Evolutionary conservation across 805 yeast genomes (phyloP), one percentile per base, ranked within the genome.

Genomic region (Candida insectorum): DNA sequence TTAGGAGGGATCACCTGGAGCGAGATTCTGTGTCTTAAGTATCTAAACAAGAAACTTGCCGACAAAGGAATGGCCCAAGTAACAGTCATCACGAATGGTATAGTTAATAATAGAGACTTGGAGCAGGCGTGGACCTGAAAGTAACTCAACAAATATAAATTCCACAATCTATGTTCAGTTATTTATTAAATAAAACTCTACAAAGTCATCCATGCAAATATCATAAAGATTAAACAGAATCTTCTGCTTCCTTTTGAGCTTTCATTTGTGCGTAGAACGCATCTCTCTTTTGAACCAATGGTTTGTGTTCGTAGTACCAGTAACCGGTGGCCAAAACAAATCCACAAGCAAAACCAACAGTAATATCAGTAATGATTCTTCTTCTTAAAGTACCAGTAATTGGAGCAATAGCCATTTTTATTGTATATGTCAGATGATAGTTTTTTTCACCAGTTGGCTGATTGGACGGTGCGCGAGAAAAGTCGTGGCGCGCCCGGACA

Each of bases 261-360:
- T 88, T 91, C 60, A 84, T 68, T 51, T 79, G 71, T 43, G 81
- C 78, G 67, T 89, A 89, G 77, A 78, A 87, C 38, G 76, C 79
- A 62, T 89, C 97, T 76, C 96, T 85, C 54, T 68, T 73, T 47
- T 72, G 73, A 37, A 85, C 83, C 41, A 71, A 49, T 23, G 79
- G 75, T 71, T 75, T 80, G 82, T 89, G 97, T 51, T 66, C 85
- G 75, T 79, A 78, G 86, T 95, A 83, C 93, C 91, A 88, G 65
- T 72, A 75, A 45, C 73, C 68, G 41, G 81, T 88, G 54, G 79
- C 74, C 49, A 64, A 47, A 24, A 60, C 75, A 39, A 75, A 64
- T 37, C 91, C 91, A 44, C 55, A 51, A 35, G 51, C 74, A 64
- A 77, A 73, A 41, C 93, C 95, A 45, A 81, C 63, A 49, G 78